These are phyloP conservation scores for Pseudogymnoascus sp. DNA, from an alignment of 2,329 filamentous ascomycete genomes.

Conservation along the genomic window DNA sequence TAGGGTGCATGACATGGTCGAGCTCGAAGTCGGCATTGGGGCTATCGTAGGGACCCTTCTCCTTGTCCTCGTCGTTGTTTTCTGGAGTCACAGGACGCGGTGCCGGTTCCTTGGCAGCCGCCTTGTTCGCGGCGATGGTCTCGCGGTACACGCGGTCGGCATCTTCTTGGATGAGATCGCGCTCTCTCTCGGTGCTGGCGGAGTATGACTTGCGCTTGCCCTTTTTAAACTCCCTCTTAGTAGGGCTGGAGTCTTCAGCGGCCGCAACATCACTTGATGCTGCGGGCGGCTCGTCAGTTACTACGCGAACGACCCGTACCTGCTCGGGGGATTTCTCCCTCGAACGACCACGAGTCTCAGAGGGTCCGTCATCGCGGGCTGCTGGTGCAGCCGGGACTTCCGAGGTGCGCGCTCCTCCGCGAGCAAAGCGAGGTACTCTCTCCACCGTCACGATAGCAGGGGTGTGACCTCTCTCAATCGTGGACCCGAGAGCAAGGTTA, in stretches of 20 bases:
- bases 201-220: slow-evolving; percentile 16
- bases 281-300: not conserved
- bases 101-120: slow-evolving; percentile 34
- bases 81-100: slow-evolving; percentile 46
- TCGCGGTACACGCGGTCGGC: slow-evolving; percentile 53
- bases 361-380: not conserved
- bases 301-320: not conserved
- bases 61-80: slow-evolving; percentile 31
- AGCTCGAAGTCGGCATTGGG: slow-evolving; percentile 59
- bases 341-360: not conserved
- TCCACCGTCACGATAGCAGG: slow-evolving; percentile 48
- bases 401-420: slow-evolving; percentile 12
- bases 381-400: not conserved
- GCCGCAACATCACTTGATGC: slow-evolving; percentile 2
- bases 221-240: slow-evolving; percentile 1
- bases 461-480: slow-evolving; percentile 27
- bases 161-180: slow-evolving; percentile 47
- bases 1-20: slow-evolving; percentile 51
- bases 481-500: not conserved
- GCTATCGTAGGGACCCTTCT: slow-evolving; percentile 46
- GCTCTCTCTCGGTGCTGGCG: slow-evolving; percentile 16
- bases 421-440: slow-evolving; percentile 40
- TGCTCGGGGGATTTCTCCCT: not conserved
- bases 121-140: slow-evolving; percentile 45
- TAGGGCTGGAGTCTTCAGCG: not conserved